phyloP scores from a whole-genome alignment of 331 rosid genomes.

The Rhamnella rubrinervis region DNA sequence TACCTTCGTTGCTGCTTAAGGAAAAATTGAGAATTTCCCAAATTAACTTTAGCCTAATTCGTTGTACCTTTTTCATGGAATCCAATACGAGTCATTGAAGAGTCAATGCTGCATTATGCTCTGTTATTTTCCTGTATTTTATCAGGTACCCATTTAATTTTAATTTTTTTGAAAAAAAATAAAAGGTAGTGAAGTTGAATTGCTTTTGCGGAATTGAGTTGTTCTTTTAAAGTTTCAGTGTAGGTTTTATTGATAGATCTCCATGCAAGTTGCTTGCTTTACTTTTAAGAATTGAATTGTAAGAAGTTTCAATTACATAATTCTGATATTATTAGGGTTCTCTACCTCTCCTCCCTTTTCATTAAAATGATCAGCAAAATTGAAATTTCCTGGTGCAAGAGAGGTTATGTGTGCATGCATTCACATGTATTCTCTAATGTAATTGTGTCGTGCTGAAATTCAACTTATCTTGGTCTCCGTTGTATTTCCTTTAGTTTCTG shows the following conservation, averaged over 20 bases:
- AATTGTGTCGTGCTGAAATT: slow-evolving; percentile 5
- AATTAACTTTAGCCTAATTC: neutral
- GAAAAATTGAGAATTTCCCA: neutral
- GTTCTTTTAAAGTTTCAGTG: slow-evolving; percentile 1
- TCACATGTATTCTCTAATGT: neutral
- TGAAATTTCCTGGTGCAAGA: neutral
- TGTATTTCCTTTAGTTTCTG: neutral
- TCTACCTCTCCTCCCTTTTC: no score
- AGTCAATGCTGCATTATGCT: neutral
- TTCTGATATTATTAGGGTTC: neutral
- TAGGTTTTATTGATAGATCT: slow-evolving; percentile 1
- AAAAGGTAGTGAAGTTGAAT: slow-evolving; percentile 1
- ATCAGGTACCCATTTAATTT: neutral
- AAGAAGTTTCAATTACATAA: neutral
- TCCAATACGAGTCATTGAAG: slow-evolving; percentile 8
- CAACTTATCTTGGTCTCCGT: slow-evolving; percentile 8
- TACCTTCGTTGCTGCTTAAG: neutral
- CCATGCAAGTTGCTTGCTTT: slow-evolving; percentile 1
- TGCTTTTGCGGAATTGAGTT: slow-evolving; percentile 7
- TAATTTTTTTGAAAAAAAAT: neutral
- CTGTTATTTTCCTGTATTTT: slow-evolving; percentile 4
- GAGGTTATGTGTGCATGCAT: neutral
- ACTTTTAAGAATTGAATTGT: neutral
- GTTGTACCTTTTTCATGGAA: slow-evolving; percentile 17
- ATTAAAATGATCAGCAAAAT: neutral